phyloP scores from a whole-genome alignment of 176 grass and related monocot species.

The Bromus sterilis region DNA sequence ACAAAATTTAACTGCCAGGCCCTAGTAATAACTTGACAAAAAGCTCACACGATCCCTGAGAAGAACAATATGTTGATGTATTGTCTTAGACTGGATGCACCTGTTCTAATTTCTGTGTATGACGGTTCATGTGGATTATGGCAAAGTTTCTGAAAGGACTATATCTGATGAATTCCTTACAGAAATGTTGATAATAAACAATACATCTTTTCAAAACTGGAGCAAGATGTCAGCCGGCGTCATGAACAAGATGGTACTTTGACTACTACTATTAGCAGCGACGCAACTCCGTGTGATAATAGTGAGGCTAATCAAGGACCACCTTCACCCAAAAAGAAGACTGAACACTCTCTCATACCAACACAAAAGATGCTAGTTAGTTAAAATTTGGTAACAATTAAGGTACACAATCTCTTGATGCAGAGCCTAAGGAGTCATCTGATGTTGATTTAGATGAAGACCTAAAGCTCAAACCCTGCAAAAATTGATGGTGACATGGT shows the following conservation, averaged over 20 bases:
- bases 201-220: conserved; percentile 17
- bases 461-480: background rate
- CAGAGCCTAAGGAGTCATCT: conserved; percentile 5
- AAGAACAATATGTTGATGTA: background rate
- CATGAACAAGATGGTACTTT: conserved; percentile 23
- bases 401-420: conserved; percentile 14
- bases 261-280: conserved; percentile 19
- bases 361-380: conserved; percentile 28
- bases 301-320: conserved; percentile 35
- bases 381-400: conserved; percentile 28
- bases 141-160: conserved; percentile 78
- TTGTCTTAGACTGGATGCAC: background rate
- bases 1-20: background rate
- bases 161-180: conserved; percentile 53
- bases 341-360: conserved; percentile 16
- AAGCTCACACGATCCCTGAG: background rate
- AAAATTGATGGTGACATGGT: too few species aligned
- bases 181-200: conserved; percentile 5
- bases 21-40: background rate
- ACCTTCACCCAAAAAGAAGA: conserved; percentile 54
- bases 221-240: too few species aligned
- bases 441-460: conserved; percentile 20
- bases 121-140: conserved; percentile 59
- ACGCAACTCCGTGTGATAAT: conserved; percentile 31
- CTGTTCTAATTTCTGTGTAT: background rate